Conservation (phyloP, 257 asterid species). For the Lycium barbarum region DNA sequence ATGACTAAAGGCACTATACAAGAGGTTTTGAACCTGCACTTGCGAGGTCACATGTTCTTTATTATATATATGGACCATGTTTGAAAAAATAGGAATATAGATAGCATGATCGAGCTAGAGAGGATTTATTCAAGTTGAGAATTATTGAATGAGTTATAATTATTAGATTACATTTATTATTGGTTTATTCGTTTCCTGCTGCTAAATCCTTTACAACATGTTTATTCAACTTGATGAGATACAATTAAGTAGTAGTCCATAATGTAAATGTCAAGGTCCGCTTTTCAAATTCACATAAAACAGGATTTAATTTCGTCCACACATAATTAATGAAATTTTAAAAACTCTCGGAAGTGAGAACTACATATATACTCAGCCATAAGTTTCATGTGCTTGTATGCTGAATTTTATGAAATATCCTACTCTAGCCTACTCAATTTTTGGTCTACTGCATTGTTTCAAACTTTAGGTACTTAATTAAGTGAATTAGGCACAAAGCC, state of each 20-base stretch:
- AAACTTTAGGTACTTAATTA: constrained; percentile 18
- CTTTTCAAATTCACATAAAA: constrained; percentile 1
- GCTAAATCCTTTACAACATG: neutral
- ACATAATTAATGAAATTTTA: neutral
- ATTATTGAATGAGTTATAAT: neutral
- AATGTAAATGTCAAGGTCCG: neutral
- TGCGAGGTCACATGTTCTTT: neutral
- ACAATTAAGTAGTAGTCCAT: constrained; percentile 19
- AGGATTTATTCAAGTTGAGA: neutral
- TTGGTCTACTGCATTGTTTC: neutral
- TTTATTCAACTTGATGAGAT: neutral
- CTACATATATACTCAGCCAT: neutral
- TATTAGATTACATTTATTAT: neutral
- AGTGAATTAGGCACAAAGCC: constrained; percentile 31
- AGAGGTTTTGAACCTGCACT: constrained; percentile 22
- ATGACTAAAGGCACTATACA: neutral
- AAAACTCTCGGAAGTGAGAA: neutral
- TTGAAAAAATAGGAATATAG: neutral
- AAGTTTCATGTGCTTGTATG: neutral
- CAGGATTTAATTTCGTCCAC: constrained; percentile 15
- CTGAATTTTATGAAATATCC: neutral
- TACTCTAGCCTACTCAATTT: constrained; percentile 1
- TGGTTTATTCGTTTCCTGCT: constrained; percentile 1
- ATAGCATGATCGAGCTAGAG: constrained; percentile 13
- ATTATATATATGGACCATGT: neutral